Conservation (phyloP, 139 green algal species). For the Haematococcus lacustris region DNA sequence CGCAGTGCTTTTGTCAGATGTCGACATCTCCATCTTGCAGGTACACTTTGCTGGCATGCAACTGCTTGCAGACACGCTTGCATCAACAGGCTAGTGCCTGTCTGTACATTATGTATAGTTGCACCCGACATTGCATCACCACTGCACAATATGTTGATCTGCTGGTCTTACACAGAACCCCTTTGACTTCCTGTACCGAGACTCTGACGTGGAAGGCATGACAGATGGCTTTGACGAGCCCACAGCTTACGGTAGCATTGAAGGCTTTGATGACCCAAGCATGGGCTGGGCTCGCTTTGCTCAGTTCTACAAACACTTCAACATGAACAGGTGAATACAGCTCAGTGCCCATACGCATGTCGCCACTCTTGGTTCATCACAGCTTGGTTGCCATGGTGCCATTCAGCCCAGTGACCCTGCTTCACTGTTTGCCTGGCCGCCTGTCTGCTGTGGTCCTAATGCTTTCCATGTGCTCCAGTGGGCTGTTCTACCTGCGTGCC, state of each 20-base stretch:
- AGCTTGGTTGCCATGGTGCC: background rate
- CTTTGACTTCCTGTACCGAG: conserved; percentile 59
- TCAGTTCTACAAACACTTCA: conserved; percentile 65
- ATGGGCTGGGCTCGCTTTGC: conserved; percentile 86
- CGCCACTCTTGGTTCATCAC: too few species aligned
- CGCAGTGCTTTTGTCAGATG: conserved; percentile 87
- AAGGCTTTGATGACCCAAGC: conserved; percentile 75
- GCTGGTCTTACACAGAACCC: conserved; percentile 46
- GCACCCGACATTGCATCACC: too few species aligned
- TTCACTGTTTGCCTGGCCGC: too few species aligned
- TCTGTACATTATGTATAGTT: too few species aligned
- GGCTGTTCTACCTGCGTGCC: conserved; percentile 74
- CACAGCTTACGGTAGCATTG: conserved; percentile 81
- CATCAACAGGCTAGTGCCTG: too few species aligned
- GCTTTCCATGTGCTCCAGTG: conserved; percentile 16
- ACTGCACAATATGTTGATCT: too few species aligned
- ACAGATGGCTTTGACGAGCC: conserved; percentile 76
- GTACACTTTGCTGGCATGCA: conserved; percentile 4
- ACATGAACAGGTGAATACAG: conserved; percentile 55
- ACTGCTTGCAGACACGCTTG: too few species aligned
- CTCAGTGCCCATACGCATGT: too few species aligned
- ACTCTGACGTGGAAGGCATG: conserved; percentile 70
- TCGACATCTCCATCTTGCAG: conserved; percentile 85
- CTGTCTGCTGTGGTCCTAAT: too few species aligned
- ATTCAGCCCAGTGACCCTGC: background rate